Evolutionary conservation across 129 eudicot species (phyloP), one percentile per base, ranked within the genome.

Genomic region (Ambrosia artemisiifolia): DNA sequence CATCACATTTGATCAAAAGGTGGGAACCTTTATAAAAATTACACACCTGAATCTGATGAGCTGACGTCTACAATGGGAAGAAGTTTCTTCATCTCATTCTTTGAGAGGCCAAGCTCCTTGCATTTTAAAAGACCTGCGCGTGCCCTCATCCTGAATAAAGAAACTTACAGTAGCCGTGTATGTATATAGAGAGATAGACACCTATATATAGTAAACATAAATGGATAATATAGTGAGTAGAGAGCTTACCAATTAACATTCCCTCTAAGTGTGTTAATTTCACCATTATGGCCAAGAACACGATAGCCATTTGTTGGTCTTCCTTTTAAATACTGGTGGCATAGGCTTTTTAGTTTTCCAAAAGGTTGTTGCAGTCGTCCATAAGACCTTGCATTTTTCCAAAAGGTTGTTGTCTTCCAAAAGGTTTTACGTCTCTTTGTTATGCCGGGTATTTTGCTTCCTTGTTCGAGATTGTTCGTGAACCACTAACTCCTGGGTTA

Each of bases 51-150:
- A 80, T 95, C 99, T 54, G 99, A 90, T 34, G 99, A 95, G 77
- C 96, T 95, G 44, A 96, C 97, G 88, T 95, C 99, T 30, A 95
- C 99, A 67, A 95, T 95, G 60, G 99, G 99, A 49, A 95, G 87
- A 64, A 95, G 94, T 76, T 95, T 95, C 81, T 90, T 95, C 97
- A 95, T 71, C 79, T 95, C 99, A 17, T 88, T 81, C 91, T 95
- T 90, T 43, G 99, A 95, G 53, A 95, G 86, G 17, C 94, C 91
- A 75, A 95, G 97, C 83, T 88, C 96, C 80, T 85, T 90, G 86
- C 99, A 95, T 75, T 90, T 95, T 12, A 95, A 57, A 72, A 95
- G 99, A 43, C 99, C 99, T 75, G 90, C 97, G 40, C 99, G 99
- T 14, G 99, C 99, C 90, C 78, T 91, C 99, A 95, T 90, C 99